These are phyloP conservation scores for Erucastrum elatum DNA, from an alignment of 345 rosid species.

Conservation along the genomic window DNA sequence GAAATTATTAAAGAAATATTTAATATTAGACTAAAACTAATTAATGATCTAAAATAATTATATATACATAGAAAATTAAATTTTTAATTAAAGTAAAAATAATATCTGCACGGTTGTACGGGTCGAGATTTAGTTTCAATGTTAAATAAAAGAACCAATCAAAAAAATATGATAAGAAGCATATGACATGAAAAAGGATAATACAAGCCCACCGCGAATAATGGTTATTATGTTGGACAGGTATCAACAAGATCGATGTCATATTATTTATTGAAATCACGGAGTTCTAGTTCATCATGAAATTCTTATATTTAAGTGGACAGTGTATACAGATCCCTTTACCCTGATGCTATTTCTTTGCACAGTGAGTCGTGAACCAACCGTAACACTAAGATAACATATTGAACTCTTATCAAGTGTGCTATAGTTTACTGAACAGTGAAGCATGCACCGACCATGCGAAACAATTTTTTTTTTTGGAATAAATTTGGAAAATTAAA, in stretches of 20 bases:
- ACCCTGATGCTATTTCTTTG: not conserved
- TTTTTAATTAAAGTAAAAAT: too few relatives aligned
- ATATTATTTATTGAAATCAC: not conserved
- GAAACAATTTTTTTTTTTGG: not conserved
- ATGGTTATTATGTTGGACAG: not conserved
- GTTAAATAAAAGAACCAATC: not conserved
- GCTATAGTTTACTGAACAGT: conserved; percentile 8
- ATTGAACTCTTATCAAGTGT: conserved; percentile 8
- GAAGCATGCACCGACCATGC: conserved; percentile 32
- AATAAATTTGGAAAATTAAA: not conserved
- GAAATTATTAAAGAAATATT: too few relatives aligned
- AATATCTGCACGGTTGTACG: too few relatives aligned
- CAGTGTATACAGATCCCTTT: not conserved
- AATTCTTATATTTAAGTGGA: not conserved
- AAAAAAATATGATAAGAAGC: not conserved
- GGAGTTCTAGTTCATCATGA: not conserved
- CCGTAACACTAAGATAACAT: conserved; percentile 5
- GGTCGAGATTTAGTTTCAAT: too few relatives aligned
- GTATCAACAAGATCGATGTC: not conserved
- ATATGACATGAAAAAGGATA: not conserved
- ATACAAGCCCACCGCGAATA: not conserved
- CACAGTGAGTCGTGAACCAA: conserved; percentile 20
- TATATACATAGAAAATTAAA: too few relatives aligned
- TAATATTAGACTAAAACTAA: too few relatives aligned
- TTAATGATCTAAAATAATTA: too few relatives aligned